Percentiles rank a stretch among this genome's conserved stretches.
Evolutionary conservation across 2,329 filamentous ascomycete species (phyloP).

Genomic region (Exophiala aquamarina): DNA sequence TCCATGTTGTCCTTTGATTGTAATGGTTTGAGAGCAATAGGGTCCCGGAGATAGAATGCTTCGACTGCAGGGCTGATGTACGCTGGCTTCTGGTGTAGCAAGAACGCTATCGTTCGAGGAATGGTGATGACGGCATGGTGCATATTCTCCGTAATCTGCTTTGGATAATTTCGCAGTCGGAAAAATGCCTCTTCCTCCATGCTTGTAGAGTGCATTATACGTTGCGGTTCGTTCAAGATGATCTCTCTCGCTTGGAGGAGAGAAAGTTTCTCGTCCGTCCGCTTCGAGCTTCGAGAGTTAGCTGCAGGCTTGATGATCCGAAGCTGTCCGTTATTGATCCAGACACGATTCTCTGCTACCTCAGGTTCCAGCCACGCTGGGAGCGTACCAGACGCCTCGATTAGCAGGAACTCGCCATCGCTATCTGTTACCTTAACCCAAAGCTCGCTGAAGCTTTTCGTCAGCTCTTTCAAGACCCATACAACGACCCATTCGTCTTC

Average conservation of each 20-base stretch:
- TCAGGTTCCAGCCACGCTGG: slow-evolving; percentile 92
- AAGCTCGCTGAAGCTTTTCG: slow-evolving; percentile 66
- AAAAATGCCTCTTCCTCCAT: slow-evolving; percentile 91
- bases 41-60: slow-evolving; percentile 88
- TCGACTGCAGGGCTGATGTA: slow-evolving; percentile 83
- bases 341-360: slow-evolving; percentile 81
- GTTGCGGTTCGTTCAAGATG: slow-evolving; percentile 56
- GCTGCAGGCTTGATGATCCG: slow-evolving; percentile 63
- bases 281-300: slow-evolving; percentile 48
- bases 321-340: slow-evolving; percentile 78
- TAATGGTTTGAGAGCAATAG: slow-evolving; percentile 70
- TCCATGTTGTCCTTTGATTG: slow-evolving; percentile 52
- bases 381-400: slow-evolving; percentile 85
- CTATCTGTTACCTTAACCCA: slow-evolving; percentile 85
- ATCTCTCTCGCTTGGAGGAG: slow-evolving; percentile 64
- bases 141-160: slow-evolving; percentile 69
- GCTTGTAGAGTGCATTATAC: slow-evolving; percentile 68
- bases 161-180: slow-evolving; percentile 78
- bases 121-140: slow-evolving; percentile 73
- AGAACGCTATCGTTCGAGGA: slow-evolving; percentile 76
- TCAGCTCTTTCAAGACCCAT: slow-evolving; percentile 80
- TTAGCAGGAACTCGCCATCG: slow-evolving; percentile 92
- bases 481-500: slow-evolving; percentile 98
- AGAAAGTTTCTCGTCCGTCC: slow-evolving; percentile 51
- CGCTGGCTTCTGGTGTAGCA: slow-evolving; percentile 73